Conservation (phyloP, 2,329 filamentous ascomycete genomes). For the Epichloe sp. region DNA sequence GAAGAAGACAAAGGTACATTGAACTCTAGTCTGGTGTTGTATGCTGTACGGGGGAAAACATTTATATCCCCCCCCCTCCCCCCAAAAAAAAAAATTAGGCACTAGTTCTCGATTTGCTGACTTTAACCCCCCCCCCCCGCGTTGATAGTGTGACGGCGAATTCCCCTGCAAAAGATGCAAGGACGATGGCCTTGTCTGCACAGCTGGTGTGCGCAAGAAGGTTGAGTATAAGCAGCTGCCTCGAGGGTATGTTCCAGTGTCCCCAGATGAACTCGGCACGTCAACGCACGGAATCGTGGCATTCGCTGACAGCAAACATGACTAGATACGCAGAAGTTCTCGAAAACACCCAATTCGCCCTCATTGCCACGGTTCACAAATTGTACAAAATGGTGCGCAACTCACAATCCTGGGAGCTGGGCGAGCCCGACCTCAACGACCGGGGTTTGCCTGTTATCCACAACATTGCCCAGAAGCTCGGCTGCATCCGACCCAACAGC, state of each 20-base stretch:
- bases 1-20: conserved; percentile 54
- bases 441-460: conserved; percentile 50
- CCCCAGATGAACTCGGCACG: not conserved
- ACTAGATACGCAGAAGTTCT: conserved; percentile 49
- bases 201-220: conserved; percentile 50
- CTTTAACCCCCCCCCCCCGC: too few species aligned
- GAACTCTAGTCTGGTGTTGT: not conserved
- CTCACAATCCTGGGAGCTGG: conserved; percentile 44
- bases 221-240: conserved; percentile 56
- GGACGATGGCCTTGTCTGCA: conserved; percentile 51
- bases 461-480: conserved; percentile 50
- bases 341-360: conserved; percentile 51
- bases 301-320: not conserved
- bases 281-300: too few species aligned
- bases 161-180: conserved; percentile 55
- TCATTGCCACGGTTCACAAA: conserved; percentile 53
- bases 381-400: conserved; percentile 51
- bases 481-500: conserved; percentile 49
- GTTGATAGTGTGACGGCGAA: conserved; percentile 45
- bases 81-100: too few species aligned
- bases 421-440: conserved; percentile 51
- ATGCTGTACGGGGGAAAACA: too few species aligned
- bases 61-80: too few species aligned
- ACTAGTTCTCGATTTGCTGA: not conserved
- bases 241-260: conserved; percentile 34